Conservation (phyloP, 352 stramenopile species). For the Phytophthora nicotianae region DNA sequence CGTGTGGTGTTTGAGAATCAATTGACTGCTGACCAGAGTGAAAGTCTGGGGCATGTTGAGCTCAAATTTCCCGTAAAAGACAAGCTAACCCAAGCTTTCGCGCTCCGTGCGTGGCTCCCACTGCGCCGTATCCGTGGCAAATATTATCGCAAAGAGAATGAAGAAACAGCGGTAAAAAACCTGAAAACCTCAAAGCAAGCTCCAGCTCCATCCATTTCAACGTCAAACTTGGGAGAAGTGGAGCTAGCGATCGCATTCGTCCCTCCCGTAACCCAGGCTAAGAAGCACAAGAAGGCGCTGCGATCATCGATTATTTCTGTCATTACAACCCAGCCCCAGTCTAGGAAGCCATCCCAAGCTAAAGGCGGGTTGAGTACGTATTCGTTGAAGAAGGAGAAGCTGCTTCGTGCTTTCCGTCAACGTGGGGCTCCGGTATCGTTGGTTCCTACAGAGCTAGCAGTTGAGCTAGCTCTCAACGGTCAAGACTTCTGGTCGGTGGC, state of each 20-base stretch:
- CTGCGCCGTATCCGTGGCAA: constrained; percentile 39
- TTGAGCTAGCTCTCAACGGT: constrained; percentile 68
- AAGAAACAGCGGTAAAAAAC: constrained; percentile 8
- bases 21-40: constrained; percentile 67
- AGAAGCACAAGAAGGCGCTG: constrained; percentile 35
- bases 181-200: constrained; percentile 10
- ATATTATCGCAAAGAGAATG: constrained; percentile 29
- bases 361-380: constrained; percentile 13
- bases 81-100: constrained; percentile 36
- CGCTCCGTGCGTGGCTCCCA: constrained; percentile 57
- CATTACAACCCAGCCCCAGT: constrained; percentile 40
- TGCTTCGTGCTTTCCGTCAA: constrained; percentile 56
- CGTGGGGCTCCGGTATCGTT: constrained; percentile 31
- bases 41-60: constrained; percentile 62
- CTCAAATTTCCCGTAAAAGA: constrained; percentile 41
- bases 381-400: constrained; percentile 47
- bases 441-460: constrained; percentile 54
- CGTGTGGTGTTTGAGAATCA: constrained; percentile 71
- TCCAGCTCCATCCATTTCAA: background rate
- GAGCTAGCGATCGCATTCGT: constrained; percentile 59
- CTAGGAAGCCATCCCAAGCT: background rate
- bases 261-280: constrained; percentile 23
- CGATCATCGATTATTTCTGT: constrained; percentile 58
- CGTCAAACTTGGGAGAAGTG: constrained; percentile 46
- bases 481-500: constrained; percentile 67